Evolutionary conservation across 2,329 filamentous ascomycete species (phyloP).

Genomic region (Achaetomium macrosporum): DNA sequence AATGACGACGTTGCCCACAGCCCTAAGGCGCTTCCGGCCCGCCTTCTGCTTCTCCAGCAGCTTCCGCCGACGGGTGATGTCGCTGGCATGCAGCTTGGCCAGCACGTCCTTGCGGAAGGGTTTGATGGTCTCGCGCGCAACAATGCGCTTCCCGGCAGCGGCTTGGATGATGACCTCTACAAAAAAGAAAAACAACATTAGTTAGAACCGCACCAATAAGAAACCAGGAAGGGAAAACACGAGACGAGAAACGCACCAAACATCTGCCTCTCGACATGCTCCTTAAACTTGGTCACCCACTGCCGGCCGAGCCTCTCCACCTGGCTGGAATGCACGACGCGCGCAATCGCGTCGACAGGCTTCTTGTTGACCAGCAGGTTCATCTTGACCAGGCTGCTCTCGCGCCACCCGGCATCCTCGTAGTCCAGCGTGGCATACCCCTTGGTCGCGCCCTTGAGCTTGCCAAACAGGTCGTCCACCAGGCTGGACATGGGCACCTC

Average conservation of each 20-base stretch:
- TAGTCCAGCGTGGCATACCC: slow-evolving; percentile 96
- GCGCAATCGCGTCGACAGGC: slow-evolving; percentile 89
- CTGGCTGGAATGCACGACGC: slow-evolving; percentile 79
- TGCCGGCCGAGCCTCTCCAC: slow-evolving; percentile 71
- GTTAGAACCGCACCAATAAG: background rate
- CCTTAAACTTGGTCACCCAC: slow-evolving; percentile 95
- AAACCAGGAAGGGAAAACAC: background rate
- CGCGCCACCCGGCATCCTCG: slow-evolving; percentile 84
- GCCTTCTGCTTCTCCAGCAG: slow-evolving; percentile 95
- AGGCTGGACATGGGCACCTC: slow-evolving; percentile 80
- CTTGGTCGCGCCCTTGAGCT: slow-evolving; percentile 87
- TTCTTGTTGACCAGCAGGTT: slow-evolving; percentile 90
- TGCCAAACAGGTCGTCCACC: slow-evolving; percentile 96
- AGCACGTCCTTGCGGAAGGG: slow-evolving; percentile 94
- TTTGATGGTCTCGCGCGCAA: slow-evolving; percentile 92
- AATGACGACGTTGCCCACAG: slow-evolving; percentile 88
- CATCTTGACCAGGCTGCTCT: slow-evolving; percentile 76
- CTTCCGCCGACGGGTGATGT: slow-evolving; percentile 76
- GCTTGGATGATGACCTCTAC: slow-evolving; percentile 88
- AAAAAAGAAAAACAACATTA: slow-evolving; percentile 1
- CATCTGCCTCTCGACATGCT: slow-evolving; percentile 94
- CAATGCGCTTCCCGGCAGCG: slow-evolving; percentile 70
- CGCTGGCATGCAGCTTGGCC: slow-evolving; percentile 86
- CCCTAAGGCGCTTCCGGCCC: slow-evolving; percentile 78
- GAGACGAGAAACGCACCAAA: slow-evolving; percentile 66